A percentile compares a stretch with the other conserved stretches of the same genome.
phyloP scores from a whole-genome alignment of 106 monocot genomes.

The Phalaenopsis equestris region DNA sequence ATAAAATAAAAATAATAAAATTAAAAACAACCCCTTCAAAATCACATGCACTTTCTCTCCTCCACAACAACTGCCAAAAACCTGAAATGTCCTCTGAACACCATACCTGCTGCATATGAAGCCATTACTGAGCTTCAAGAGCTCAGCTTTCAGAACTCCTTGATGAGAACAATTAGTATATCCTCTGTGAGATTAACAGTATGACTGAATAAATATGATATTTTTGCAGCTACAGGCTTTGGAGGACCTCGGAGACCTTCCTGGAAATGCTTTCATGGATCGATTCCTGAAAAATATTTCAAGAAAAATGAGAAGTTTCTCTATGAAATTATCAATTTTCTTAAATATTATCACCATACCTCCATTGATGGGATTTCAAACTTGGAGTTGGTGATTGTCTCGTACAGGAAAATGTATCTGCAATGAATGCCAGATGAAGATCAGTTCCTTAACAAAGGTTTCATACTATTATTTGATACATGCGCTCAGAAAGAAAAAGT shows the following conservation, averaged over 20 bases:
- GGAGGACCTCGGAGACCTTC: slow-evolving; percentile 37
- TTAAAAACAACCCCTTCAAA: too few relatives aligned
- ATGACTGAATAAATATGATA: not conserved
- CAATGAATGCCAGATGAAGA: not conserved
- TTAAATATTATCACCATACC: slow-evolving; percentile 20
- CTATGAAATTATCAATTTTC: not conserved
- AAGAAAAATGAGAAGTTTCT: not conserved
- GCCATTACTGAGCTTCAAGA: too few relatives aligned
- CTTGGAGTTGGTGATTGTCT: slow-evolving; percentile 51
- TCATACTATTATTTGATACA: not conserved
- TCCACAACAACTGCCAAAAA: too few relatives aligned
- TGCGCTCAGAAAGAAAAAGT: too few relatives aligned
- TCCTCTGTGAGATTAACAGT: too few relatives aligned
- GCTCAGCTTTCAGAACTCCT: too few relatives aligned
- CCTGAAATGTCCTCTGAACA: too few relatives aligned
- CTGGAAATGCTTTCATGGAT: slow-evolving; percentile 66
- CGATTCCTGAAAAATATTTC: slow-evolving; percentile 26
- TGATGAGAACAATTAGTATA: too few relatives aligned
- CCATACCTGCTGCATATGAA: too few relatives aligned
- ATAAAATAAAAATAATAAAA: too few relatives aligned
- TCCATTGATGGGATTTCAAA: slow-evolving; percentile 36
- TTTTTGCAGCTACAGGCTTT: slow-evolving; percentile 7
- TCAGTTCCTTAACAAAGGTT: not conserved
- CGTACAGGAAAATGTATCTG: slow-evolving; percentile 70
- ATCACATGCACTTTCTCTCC: too few relatives aligned